Evolutionary conservation across 495 filamentous ascomycete genomes (phyloP).

Genomic region (Xylaria scruposa): DNA sequence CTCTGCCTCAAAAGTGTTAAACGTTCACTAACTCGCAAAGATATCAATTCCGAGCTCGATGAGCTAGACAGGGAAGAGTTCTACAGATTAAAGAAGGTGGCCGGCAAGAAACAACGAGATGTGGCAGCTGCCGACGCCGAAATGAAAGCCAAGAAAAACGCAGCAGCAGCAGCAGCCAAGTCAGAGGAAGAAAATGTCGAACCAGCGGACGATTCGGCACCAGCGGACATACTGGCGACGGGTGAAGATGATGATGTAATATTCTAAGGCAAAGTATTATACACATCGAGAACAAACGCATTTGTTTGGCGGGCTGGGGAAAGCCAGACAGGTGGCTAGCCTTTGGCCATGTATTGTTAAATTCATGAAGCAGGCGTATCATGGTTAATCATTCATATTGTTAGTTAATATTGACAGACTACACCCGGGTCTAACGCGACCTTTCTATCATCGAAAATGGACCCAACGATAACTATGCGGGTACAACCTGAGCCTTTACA

Average conservation of each 20-base stretch:
- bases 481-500: not conserved
- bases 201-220: slow-evolving; percentile 50
- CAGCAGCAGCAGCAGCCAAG: slow-evolving; percentile 30
- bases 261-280: slow-evolving; percentile 62
- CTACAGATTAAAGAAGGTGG: slow-evolving; percentile 97
- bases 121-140: slow-evolving; percentile 75
- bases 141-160: slow-evolving; percentile 61
- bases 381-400: slow-evolving; percentile 18
- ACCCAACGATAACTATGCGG: not conserved
- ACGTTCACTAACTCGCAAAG: slow-evolving; percentile 43
- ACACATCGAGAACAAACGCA: not conserved
- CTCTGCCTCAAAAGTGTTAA: not conserved
- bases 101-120: slow-evolving; percentile 92
- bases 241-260: slow-evolving; percentile 95
- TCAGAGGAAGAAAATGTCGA: slow-evolving; percentile 51
- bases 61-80: slow-evolving; percentile 99
- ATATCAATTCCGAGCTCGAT: slow-evolving; percentile 98
- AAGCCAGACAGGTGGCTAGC: not conserved
- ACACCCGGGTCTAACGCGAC: not conserved
- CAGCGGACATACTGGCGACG: slow-evolving; percentile 76
- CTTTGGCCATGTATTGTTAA: slow-evolving; percentile 19
- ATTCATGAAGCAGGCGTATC: slow-evolving; percentile 26
- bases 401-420: slow-evolving; percentile 9
- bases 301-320: not conserved
- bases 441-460: not conserved